phyloP scores from a whole-genome alignment of 2,329 filamentous ascomycete genomes.

The Claviceps quebecensis region DNA sequence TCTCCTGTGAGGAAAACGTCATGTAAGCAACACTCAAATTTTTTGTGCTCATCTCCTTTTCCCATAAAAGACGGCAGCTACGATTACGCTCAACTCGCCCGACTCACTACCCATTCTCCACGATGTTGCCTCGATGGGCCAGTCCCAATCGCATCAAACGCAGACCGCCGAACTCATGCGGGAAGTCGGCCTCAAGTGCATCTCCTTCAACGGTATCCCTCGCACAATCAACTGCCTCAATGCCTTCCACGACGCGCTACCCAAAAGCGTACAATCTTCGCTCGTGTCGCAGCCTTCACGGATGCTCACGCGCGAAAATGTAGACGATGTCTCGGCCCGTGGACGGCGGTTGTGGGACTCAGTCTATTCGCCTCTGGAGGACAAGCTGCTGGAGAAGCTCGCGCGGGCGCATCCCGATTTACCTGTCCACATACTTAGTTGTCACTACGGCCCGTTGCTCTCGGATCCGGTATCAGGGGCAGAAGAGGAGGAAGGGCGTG shows the following conservation, averaged over 20 bases:
- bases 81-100: conserved; percentile 77
- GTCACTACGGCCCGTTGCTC: conserved; percentile 61
- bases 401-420: conserved; percentile 67
- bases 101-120: conserved; percentile 55
- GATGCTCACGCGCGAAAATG: conserved; percentile 32
- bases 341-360: conserved; percentile 59
- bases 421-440: conserved; percentile 63
- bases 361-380: conserved; percentile 62
- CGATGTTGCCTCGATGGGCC: conserved; percentile 26
- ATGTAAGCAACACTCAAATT: background rate
- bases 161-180: conserved; percentile 57
- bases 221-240: conserved; percentile 72
- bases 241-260: conserved; percentile 52
- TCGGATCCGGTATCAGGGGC: conserved; percentile 44
- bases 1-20: too few species aligned
- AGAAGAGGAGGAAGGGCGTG: conserved; percentile 13
- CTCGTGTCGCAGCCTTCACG: conserved; percentile 47
- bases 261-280: conserved; percentile 34
- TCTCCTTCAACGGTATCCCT: conserved; percentile 70
- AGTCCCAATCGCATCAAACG: conserved; percentile 14
- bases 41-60: background rate
- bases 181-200: conserved; percentile 63
- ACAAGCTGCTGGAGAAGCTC: conserved; percentile 57
- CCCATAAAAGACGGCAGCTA: conserved; percentile 51
- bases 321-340: conserved; percentile 39